Percentiles rank a stretch among this genome's conserved stretches.
Conservation (phyloP, 169 alveolate genomes). For the Cryptosporidium meleagridis region DNA sequence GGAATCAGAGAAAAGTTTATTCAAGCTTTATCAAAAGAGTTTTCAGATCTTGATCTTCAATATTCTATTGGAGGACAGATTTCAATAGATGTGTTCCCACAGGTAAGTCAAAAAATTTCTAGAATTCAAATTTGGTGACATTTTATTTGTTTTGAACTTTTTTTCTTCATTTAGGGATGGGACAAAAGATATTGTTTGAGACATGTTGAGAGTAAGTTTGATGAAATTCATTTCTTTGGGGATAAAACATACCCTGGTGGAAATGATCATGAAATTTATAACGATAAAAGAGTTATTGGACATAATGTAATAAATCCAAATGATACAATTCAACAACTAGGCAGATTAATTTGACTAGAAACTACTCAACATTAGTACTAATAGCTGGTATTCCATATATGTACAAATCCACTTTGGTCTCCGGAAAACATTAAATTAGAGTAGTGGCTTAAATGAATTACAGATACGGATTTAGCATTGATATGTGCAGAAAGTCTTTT, state of each 20-base stretch:
- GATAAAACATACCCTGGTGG: slow-evolving; percentile 94
- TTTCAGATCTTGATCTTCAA: slow-evolving; percentile 83
- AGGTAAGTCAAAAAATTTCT: slow-evolving; percentile 73
- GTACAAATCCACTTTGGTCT: slow-evolving; percentile 46
- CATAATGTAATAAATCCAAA: slow-evolving; percentile 88
- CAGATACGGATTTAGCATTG: slow-evolving; percentile 34
- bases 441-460: slow-evolving; percentile 4
- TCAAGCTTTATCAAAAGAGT: slow-evolving; percentile 80
- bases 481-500: slow-evolving; percentile 70
- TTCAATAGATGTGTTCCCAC: slow-evolving; percentile 94
- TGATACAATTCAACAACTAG: slow-evolving; percentile 85
- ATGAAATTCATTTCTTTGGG: slow-evolving; percentile 93
- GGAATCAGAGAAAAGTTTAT: slow-evolving; percentile 83
- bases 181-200: slow-evolving; percentile 92
- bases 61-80: slow-evolving; percentile 97
- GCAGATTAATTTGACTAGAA: slow-evolving; percentile 18
- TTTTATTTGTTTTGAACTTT: not conserved
- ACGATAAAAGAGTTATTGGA: slow-evolving; percentile 91
- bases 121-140: not conserved
- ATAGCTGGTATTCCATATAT: slow-evolving; percentile 17
- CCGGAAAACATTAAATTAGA: slow-evolving; percentile 41
- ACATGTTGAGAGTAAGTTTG: slow-evolving; percentile 85
- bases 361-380: not conserved
- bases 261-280: slow-evolving; percentile 93
- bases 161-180: slow-evolving; percentile 86